Percentiles rank a stretch among this genome's conserved stretches.
These are phyloP conservation scores for Colletotrichum paranaense DNA, from an alignment of 2,329 filamentous ascomycete genomes.

Conservation along the genomic window DNA sequence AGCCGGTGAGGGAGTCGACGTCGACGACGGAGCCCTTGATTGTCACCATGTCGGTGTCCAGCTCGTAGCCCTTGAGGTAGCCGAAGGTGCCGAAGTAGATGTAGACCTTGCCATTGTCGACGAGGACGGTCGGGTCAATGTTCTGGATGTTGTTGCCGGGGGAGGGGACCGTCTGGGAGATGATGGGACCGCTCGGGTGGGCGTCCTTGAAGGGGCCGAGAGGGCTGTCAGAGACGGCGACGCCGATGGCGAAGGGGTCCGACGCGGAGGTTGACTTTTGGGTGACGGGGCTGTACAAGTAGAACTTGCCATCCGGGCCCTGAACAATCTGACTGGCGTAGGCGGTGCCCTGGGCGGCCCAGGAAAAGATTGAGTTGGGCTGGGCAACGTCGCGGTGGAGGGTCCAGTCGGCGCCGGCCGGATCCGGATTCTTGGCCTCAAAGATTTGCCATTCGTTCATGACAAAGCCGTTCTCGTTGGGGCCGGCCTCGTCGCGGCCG, in stretches of 20 bases:
- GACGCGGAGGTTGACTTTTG: slow-evolving; percentile 41
- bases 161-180: slow-evolving; percentile 46
- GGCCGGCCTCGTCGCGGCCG: slow-evolving; percentile 46
- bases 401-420: slow-evolving; percentile 46
- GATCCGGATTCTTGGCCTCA: slow-evolving; percentile 42
- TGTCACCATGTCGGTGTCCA: slow-evolving; percentile 50
- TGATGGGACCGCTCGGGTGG: slow-evolving; percentile 47
- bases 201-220: slow-evolving; percentile 49
- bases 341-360: slow-evolving; percentile 47
- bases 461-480: slow-evolving; percentile 44
- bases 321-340: slow-evolving; percentile 50
- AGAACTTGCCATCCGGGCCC: slow-evolving; percentile 47
- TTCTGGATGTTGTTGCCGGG: slow-evolving; percentile 50
- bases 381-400: slow-evolving; percentile 44
- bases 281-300: slow-evolving; percentile 49
- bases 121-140: slow-evolving; percentile 51
- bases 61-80: slow-evolving; percentile 46
- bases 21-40: slow-evolving; percentile 39
- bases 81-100: slow-evolving; percentile 53
- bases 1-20: slow-evolving; percentile 44
- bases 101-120: slow-evolving; percentile 49
- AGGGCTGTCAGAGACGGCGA: slow-evolving; percentile 47
- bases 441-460: slow-evolving; percentile 52
- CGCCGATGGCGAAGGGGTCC: slow-evolving; percentile 51
- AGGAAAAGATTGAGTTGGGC: slow-evolving; percentile 47